Evolutionary conservation across 441 rosid genomes (phyloP).

Genomic region (Viola pubescens): DNA sequence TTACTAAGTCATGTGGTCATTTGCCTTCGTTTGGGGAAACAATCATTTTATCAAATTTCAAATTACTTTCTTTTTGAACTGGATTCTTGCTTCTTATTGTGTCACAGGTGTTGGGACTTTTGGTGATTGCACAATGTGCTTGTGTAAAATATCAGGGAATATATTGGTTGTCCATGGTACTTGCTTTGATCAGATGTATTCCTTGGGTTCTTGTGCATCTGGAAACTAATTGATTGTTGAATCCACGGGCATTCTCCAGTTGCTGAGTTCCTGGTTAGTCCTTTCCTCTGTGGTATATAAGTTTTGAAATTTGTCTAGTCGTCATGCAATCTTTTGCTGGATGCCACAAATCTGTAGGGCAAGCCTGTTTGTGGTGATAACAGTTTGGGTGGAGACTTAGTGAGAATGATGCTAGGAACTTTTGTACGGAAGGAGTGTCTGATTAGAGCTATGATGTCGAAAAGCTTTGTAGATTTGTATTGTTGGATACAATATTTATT

Average conservation of each 20-base stretch:
- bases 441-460: conserved; percentile 29
- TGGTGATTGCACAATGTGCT: conserved; percentile 18
- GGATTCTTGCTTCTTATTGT: conserved; percentile 8
- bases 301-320: conserved; percentile 28
- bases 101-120: conserved; percentile 20
- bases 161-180: conserved; percentile 18
- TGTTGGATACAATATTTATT: conserved; percentile 20
- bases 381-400: conserved; percentile 17
- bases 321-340: conserved; percentile 20
- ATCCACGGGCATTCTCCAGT: conserved; percentile 21
- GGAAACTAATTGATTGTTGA: conserved; percentile 20
- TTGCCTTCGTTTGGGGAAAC: background rate
- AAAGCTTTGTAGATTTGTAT: conserved; percentile 39
- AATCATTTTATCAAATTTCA: background rate
- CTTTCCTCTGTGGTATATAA: conserved; percentile 22
- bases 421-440: conserved; percentile 12
- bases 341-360: conserved; percentile 15
- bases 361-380: conserved; percentile 18
- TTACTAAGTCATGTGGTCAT: background rate
- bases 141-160: conserved; percentile 20
- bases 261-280: conserved; percentile 16
- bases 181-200: conserved; percentile 15
- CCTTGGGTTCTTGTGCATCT: conserved; percentile 30
- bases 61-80: background rate
- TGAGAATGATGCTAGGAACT: conserved; percentile 12